Conservation (phyloP, 2,329 filamentous ascomycete species). For the Salinomyces thailandicus region DNA sequence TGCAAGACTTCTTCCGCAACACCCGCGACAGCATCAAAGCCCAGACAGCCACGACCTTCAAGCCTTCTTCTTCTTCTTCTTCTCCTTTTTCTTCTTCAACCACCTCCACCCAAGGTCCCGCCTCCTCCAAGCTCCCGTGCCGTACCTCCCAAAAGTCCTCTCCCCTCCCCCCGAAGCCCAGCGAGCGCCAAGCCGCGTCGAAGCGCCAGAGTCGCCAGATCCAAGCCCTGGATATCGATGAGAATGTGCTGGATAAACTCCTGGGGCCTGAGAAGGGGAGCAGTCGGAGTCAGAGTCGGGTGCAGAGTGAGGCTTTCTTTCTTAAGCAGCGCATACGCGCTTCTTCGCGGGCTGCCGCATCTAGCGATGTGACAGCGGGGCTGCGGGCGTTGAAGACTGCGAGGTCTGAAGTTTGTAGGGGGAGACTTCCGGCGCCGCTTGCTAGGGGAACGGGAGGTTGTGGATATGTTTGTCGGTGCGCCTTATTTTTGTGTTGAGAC, state of each 20-base stretch:
- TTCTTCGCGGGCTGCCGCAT: constrained; percentile 2
- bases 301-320: constrained; percentile 9
- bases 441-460: constrained; percentile 13
- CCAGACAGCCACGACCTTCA: constrained; percentile 1
- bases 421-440: no score
- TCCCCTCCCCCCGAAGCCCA: background rate
- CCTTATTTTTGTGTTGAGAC: constrained; percentile 17
- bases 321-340: constrained; percentile 13
- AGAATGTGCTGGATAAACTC: constrained; percentile 14
- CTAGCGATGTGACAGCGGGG: background rate
- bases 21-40: constrained; percentile 4
- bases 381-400: no score
- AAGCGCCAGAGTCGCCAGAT: constrained; percentile 8
- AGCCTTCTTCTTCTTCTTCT: no score
- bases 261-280: constrained; percentile 14
- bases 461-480: constrained; percentile 20
- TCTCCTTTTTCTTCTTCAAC: no score
- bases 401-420: no score
- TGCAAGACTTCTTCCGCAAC: constrained; percentile 11
- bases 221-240: constrained; percentile 14
- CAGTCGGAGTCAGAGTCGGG: constrained; percentile 6
- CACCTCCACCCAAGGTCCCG: no score
- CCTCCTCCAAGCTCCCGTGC: background rate
- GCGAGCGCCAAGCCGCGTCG: constrained; percentile 2
- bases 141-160: no score